phyloP scores from a whole-genome alignment of 169 alveolate genomes.

The Plasmodium billcollinsi region DNA sequence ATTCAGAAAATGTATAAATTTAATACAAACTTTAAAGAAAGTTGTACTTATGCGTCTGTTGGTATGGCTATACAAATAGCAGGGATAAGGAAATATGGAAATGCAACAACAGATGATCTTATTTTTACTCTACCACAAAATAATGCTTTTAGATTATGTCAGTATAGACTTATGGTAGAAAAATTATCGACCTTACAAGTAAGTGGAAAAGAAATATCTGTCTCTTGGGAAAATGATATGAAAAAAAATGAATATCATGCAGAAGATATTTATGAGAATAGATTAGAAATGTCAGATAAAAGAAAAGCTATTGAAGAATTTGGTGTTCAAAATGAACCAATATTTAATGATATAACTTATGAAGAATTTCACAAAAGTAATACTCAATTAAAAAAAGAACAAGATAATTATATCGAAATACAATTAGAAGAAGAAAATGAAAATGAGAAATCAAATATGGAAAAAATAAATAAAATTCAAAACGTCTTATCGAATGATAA shows the following conservation, averaged over 20 bases:
- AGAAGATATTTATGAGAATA: slow-evolving; percentile 45
- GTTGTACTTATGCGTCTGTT: slow-evolving; percentile 78
- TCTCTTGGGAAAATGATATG: slow-evolving; percentile 84
- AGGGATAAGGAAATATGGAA: slow-evolving; percentile 81
- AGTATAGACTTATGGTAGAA: slow-evolving; percentile 84
- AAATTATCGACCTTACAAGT: slow-evolving; percentile 79
- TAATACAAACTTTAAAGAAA: slow-evolving; percentile 61
- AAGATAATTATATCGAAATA: slow-evolving; percentile 22
- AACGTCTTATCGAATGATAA: slow-evolving; percentile 16
- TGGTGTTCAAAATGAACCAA: slow-evolving; percentile 29
- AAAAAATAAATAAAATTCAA: slow-evolving; percentile 39
- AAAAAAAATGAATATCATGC: slow-evolving; percentile 69
- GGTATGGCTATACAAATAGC: slow-evolving; percentile 83
- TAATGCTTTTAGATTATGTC: slow-evolving; percentile 85
- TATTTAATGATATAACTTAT: slow-evolving; percentile 48
- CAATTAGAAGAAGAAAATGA: slow-evolving; percentile 62
- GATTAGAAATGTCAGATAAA: slow-evolving; percentile 75
- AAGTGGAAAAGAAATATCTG: slow-evolving; percentile 82
- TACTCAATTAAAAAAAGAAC: slow-evolving; percentile 52
- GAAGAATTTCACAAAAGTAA: slow-evolving; percentile 72
- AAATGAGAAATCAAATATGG: slow-evolving; percentile 12
- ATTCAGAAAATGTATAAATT: slow-evolving; percentile 81
- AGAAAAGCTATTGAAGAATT: slow-evolving; percentile 75
- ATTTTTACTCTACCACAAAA: slow-evolving; percentile 84
- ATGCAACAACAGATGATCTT: slow-evolving; percentile 84